phyloP scores from a whole-genome alignment of 768 basidiomycete species.

The Hirschioporus abietinus region DNA sequence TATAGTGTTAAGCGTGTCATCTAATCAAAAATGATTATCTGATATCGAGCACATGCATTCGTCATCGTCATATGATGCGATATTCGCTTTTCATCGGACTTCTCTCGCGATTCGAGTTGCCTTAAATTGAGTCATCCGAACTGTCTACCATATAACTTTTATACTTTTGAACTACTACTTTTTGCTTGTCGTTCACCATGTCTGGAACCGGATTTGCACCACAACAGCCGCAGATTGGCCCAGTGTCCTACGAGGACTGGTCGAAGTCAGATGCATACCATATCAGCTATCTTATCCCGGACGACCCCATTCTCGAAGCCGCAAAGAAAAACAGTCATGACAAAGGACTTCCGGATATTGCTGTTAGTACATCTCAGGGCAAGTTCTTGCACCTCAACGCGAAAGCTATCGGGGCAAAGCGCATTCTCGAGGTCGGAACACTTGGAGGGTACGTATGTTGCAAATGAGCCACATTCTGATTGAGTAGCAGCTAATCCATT shows the following conservation, averaged over 20 bases:
- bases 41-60: no score
- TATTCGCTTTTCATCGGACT: no score
- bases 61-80: no score
- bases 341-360: constrained; percentile 43
- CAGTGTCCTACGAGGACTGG: constrained; percentile 32
- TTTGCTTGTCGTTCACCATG: no score
- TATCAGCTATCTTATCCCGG: constrained; percentile 45
- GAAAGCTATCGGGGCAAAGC: constrained; percentile 45
- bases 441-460: constrained; percentile 46
- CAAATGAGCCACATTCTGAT: not conserved
- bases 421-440: constrained; percentile 61
- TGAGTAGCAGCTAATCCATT: not conserved
- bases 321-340: constrained; percentile 34
- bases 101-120: no score
- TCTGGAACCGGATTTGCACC: no score
- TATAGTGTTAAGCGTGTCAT: constrained; percentile 1
- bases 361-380: constrained; percentile 49
- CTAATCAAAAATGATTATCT: not conserved
- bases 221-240: no score
- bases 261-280: constrained; percentile 49
- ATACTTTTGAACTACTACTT: no score
- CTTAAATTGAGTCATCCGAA: no score
- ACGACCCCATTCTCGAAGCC: constrained; percentile 38
- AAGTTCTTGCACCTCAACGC: constrained; percentile 53
- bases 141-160: no score